A percentile compares a stretch with the other conserved stretches of the same genome.
These are phyloP conservation scores for Botrytis squamosa DNA, from an alignment of 2,329 filamentous ascomycete genomes.

Conservation along the genomic window DNA sequence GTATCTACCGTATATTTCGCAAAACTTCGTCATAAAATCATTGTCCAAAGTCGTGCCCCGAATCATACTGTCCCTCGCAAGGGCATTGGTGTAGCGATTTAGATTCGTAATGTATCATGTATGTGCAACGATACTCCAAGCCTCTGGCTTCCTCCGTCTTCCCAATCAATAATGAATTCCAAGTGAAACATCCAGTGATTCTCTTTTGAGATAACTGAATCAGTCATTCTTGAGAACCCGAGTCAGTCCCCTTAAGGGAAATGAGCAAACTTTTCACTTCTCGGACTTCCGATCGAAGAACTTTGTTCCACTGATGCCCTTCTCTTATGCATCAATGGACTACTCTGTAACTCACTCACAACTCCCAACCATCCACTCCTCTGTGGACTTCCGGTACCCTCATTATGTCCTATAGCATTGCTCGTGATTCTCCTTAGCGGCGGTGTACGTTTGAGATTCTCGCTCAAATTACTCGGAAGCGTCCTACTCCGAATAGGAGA, in stretches of 20 bases:
- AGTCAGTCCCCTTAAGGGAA: neutral
- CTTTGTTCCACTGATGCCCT: constrained; percentile 59
- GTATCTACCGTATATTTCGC: neutral
- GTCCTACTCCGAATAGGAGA: neutral
- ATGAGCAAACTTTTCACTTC: constrained; percentile 3
- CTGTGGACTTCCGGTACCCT: constrained; percentile 48
- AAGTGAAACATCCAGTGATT: neutral
- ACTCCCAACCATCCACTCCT: constrained; percentile 62
- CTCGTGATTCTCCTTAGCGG: constrained; percentile 54
- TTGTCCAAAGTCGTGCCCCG: neutral
- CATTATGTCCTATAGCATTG: constrained; percentile 53
- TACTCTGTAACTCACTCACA: constrained; percentile 60
- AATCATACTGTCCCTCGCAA: neutral
- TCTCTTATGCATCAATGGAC: constrained; percentile 59
- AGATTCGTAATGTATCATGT: neutral
- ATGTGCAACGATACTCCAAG: constrained; percentile 6
- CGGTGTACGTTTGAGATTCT: constrained; percentile 37
- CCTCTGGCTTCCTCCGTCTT: neutral
- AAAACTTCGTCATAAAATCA: neutral
- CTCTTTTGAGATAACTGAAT: neutral
- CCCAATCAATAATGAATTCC: neutral
- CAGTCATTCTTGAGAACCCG: neutral
- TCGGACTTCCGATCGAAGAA: constrained; percentile 7
- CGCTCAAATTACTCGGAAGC: constrained; percentile 19
- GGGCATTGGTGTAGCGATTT: neutral